A percentile compares a stretch with the other conserved stretches of the same genome.
Conservation (phyloP, 2,329 filamentous ascomycete species). For the Pseudogymnoascus sp. region DNA sequence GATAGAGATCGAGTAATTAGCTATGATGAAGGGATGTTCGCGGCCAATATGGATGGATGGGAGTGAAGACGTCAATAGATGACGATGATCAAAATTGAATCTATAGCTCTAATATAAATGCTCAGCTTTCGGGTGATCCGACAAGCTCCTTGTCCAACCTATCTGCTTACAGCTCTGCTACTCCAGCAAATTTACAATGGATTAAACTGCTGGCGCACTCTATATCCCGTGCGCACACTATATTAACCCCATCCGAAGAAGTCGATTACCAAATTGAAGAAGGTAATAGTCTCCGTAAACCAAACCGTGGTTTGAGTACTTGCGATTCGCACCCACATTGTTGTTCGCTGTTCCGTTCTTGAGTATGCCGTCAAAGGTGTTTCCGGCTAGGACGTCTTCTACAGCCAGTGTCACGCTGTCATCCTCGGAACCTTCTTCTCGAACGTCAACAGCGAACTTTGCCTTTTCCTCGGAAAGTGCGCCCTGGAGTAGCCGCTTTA, state of each 20-base stretch:
- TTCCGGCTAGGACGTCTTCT: background rate
- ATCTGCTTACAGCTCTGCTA: background rate
- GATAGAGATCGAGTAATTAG: constrained; percentile 27
- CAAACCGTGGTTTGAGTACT: constrained; percentile 19
- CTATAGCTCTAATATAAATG: constrained; percentile 2
- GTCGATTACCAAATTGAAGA: constrained; percentile 19
- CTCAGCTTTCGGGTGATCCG: background rate
- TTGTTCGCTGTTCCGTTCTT: constrained; percentile 20
- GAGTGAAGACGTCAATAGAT: background rate
- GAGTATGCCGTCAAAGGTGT: constrained; percentile 17
- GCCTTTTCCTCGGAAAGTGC: constrained; percentile 18
- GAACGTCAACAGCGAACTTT: constrained; percentile 4
- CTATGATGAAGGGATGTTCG: constrained; percentile 17
- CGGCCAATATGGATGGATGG: constrained; percentile 7
- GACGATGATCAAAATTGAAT: background rate
- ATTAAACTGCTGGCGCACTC: background rate
- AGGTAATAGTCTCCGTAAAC: constrained; percentile 23
- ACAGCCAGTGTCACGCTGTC: background rate
- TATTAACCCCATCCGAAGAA: constrained; percentile 20
- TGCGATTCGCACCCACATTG: constrained; percentile 15
- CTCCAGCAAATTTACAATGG: background rate
- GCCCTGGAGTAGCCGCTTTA: constrained; percentile 19
- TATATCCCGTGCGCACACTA: background rate
- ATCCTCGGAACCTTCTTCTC: background rate
- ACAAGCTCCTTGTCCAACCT: background rate